Conservation (phyloP, 2,329 filamentous ascomycete species). For the Dactylonectria estremocensis region DNA sequence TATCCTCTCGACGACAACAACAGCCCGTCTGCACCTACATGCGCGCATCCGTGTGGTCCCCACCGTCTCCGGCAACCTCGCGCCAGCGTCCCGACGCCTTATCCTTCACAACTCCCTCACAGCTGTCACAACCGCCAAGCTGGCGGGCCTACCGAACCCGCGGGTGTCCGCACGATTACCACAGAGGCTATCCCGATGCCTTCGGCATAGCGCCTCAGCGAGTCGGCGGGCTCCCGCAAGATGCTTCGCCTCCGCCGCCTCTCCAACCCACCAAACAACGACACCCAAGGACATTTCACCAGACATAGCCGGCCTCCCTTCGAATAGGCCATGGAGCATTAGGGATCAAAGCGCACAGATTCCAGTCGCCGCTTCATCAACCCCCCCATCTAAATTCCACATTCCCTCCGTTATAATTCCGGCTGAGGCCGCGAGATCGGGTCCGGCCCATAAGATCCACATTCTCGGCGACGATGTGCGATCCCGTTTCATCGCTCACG, state of each 20-base stretch:
- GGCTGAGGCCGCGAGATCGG: slow-evolving; percentile 50
- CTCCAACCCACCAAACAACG: slow-evolving; percentile 42
- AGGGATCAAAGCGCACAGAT: slow-evolving; percentile 25
- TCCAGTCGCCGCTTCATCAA: slow-evolving; percentile 33
- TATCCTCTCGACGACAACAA: not conserved
- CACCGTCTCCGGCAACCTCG: slow-evolving; percentile 28
- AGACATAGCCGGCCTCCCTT: slow-evolving; percentile 33
- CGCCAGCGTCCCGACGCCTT: slow-evolving; percentile 26
- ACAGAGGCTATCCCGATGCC: slow-evolving; percentile 55
- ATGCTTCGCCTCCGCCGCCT: slow-evolving; percentile 50
- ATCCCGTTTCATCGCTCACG: slow-evolving; percentile 59
- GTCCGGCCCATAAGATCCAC: slow-evolving; percentile 57
- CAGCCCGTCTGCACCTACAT: slow-evolving; percentile 10
- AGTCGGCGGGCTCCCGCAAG: slow-evolving; percentile 57
- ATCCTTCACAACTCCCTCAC: slow-evolving; percentile 7
- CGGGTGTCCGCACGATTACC: slow-evolving; percentile 63
- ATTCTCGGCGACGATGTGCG: slow-evolving; percentile 60
- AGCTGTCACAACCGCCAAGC: slow-evolving; percentile 45
- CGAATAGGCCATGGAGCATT: slow-evolving; percentile 42
- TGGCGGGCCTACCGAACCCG: slow-evolving; percentile 57
- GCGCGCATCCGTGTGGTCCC: slow-evolving; percentile 31
- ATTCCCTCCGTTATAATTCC: slow-evolving; percentile 57
- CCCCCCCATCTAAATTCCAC: slow-evolving; percentile 48
- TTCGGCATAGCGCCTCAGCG: slow-evolving; percentile 55
- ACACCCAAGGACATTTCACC: slow-evolving; percentile 42